phyloP scores from a whole-genome alignment of 176 grass and related monocot species.

The Aegilops longissima region DNA sequence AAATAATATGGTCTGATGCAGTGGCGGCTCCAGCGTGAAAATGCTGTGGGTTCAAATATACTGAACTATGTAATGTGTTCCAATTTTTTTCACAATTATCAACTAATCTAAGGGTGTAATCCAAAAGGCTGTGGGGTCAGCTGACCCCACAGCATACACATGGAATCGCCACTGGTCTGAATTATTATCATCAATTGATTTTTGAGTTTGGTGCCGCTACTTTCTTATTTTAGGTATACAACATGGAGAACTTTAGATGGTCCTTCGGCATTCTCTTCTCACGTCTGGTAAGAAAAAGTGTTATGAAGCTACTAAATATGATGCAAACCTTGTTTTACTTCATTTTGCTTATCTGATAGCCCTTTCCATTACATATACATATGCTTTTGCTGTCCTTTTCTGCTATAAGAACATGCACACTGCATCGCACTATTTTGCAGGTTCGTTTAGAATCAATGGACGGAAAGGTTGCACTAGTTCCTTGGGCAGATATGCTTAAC shows the following conservation, averaged over 20 bases:
- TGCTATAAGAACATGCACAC: not conserved
- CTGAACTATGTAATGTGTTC: too few species aligned
- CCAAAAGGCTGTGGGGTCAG: too few species aligned
- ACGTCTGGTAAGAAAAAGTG: conserved; percentile 67
- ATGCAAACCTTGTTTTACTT: conserved; percentile 24
- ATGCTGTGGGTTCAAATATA: too few species aligned
- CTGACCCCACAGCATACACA: too few species aligned
- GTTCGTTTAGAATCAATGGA: conserved; percentile 98
- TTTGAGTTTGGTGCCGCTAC: conserved; percentile 20
- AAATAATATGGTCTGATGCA: conserved; percentile 17
- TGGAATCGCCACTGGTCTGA: too few species aligned
- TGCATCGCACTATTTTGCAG: conserved; percentile 36
- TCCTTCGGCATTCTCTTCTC: conserved; percentile 99
- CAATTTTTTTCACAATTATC: too few species aligned
- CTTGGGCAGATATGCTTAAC: conserved; percentile 99
- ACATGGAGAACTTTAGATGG: conserved; percentile 88
- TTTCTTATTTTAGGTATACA: conserved; percentile 70
- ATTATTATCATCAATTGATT: not conserved
- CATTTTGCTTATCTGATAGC: not conserved
- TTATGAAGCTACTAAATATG: conserved; percentile 5
- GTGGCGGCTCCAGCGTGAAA: too few species aligned
- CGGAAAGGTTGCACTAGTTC: conserved; percentile 89
- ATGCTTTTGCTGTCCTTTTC: conserved; percentile 4
- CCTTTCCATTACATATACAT: not conserved
- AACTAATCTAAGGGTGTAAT: too few species aligned